A percentile compares a stretch with the other conserved stretches of the same genome.
Conservation (phyloP, 257 asterid species). For the Paulownia fortunei region DNA sequence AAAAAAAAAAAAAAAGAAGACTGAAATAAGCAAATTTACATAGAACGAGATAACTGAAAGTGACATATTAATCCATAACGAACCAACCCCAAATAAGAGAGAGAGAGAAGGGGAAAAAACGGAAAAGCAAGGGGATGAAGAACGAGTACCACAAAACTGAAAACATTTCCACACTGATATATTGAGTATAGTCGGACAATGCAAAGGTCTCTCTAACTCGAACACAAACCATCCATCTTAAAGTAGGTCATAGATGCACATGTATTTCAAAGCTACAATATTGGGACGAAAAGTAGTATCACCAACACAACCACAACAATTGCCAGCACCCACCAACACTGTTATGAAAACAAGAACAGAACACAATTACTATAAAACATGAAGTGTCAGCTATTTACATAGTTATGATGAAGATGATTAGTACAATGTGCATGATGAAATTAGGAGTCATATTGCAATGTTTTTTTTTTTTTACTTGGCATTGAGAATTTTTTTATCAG, state of each 20-base stretch:
- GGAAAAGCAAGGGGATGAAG: not conserved
- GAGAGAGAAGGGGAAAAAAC: too few species aligned
- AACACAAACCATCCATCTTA: not conserved
- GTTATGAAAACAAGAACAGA: not conserved
- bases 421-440: not conserved
- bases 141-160: not conserved
- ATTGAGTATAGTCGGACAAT: not conserved
- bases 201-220: not conserved
- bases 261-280: conserved; percentile 12
- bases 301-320: conserved; percentile 1
- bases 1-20: too few species aligned
- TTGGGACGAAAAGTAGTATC: conserved; percentile 6
- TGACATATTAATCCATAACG: not conserved
- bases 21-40: too few species aligned
- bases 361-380: not conserved
- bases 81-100: not conserved
- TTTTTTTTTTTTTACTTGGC: not conserved
- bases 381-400: not conserved
- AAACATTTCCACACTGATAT: not conserved
- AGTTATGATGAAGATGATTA: not conserved
- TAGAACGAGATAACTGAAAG: not conserved
- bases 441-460: not conserved
- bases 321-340: conserved; percentile 36
- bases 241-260: not conserved
- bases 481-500: too few species aligned